Evolutionary conservation across 305 asterid genomes (phyloP).

Genomic region (Plantago lanceolata): DNA sequence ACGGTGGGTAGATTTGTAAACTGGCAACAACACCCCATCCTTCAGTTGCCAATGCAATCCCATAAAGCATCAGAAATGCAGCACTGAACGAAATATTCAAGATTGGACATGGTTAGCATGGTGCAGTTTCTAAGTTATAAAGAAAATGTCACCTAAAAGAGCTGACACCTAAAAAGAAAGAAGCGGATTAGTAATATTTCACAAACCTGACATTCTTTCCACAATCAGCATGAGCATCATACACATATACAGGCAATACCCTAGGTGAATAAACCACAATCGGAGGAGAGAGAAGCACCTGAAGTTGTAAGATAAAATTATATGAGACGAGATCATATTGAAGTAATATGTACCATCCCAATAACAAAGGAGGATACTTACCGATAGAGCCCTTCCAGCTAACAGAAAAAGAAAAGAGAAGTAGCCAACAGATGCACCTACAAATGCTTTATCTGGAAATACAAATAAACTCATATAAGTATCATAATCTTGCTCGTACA

Average conservation of each 20-base stretch:
- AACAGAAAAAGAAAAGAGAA: conserved; percentile 92
- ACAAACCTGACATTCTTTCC: conserved; percentile 97
- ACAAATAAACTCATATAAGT: conserved; percentile 16
- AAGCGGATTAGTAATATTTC: conserved; percentile 18
- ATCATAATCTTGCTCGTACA: conserved; percentile 9
- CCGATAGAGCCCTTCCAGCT: conserved; percentile 98
- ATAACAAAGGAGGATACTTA: conserved; percentile 42
- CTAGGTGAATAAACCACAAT: conserved; percentile 97
- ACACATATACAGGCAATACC: conserved; percentile 94
- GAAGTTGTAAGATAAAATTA: conserved; percentile 17
- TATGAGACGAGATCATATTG: conserved; percentile 11
- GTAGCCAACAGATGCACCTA: conserved; percentile 98
- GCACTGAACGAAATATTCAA: conserved; percentile 49
- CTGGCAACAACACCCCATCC: conserved; percentile 99
- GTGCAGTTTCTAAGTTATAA: conserved; percentile 12
- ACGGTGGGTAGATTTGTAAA: conserved; percentile 95
- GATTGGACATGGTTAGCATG: conserved; percentile 22
- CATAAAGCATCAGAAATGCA: conserved; percentile 96
- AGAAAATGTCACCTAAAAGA: background rate
- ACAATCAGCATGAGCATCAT: conserved; percentile 99
- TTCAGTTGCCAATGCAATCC: conserved; percentile 91
- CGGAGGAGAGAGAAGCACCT: conserved; percentile 99
- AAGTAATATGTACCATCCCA: conserved; percentile 3
- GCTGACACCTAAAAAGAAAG: too few species aligned
- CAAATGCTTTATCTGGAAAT: conserved; percentile 74